Evolutionary conservation across 2,329 filamentous ascomycete genomes (phyloP), one percentile per base, ranked within the genome.

Genomic region (Lithohypha guttulata): DNA sequence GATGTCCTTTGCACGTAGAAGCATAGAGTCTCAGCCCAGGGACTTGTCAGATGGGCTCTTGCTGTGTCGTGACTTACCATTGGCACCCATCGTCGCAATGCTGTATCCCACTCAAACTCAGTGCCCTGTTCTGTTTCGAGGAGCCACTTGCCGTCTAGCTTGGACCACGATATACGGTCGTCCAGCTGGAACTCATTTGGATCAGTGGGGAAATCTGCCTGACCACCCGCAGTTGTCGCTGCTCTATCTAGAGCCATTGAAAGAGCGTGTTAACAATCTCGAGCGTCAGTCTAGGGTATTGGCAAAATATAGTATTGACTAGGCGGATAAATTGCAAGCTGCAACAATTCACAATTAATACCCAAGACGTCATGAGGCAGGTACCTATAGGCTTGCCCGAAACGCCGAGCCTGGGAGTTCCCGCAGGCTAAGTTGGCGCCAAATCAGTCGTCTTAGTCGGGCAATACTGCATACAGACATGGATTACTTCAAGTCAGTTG

Each of bases 121-220:
- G 77, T 73, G 37, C 84, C 85, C 56, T 91, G 79, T 33, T 86
- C 83, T 42, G 84, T 81, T 45, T 93, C 86, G 6, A 91, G 76
- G 38, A 91, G 75, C 64, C 80, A 89, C 57, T 85, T 89, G 55
- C 77, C 71, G 60, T 89, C 81, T 45, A 84, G 69, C 56, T 75
- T 82, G n/a, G 84, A 89, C 64, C 81, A 93, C 4, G 84, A 89
- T 54, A 94, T 83, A 51, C 87, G 81, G 19, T 83, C 73, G 57
- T 94, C 86, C 42, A 65, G 65, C 52, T 81, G 78, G 57, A 93
- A 93, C 33, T 81, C 72, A 41, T 73, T 69, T 10, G 73, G 69
- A 42, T 84, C 62, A 41, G 58, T 59, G 13, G 71, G 71, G 45
- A 75, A 74, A 3, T 47, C 46, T 7, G 46, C 41, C 14, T 43